Evolutionary conservation across 306 rosid genomes (phyloP).

Genomic region (Astragalus glycyphyllos): DNA sequence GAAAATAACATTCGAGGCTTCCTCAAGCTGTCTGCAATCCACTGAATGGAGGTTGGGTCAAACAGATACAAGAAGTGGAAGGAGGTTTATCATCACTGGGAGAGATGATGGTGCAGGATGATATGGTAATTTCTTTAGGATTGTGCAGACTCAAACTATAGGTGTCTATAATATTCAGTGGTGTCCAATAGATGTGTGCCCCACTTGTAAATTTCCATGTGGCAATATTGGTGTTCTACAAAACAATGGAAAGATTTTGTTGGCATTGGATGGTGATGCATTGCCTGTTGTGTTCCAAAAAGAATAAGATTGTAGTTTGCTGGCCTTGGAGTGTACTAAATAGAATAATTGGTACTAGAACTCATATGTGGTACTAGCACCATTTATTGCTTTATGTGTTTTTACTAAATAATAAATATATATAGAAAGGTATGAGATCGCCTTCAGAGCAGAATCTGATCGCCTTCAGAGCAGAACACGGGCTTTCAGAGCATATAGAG

Average conservation of each 20-base stretch:
- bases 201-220: conserved; percentile 50
- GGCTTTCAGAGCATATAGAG: too few relatives aligned
- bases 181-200: conserved; percentile 67
- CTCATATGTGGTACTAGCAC: too few relatives aligned
- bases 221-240: conserved; percentile 51
- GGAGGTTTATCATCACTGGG: conserved; percentile 50
- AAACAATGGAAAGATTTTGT: conserved; percentile 55
- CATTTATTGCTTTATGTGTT: too few relatives aligned
- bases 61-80: background rate
- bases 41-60: conserved; percentile 53
- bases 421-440: too few relatives aligned
- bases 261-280: conserved; percentile 43
- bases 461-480: too few relatives aligned
- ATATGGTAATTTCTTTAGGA: conserved; percentile 46
- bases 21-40: conserved; percentile 32
- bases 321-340: too few relatives aligned
- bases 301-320: background rate
- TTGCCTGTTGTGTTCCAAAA: conserved; percentile 36
- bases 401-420: too few relatives aligned
- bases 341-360: too few relatives aligned
- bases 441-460: too few relatives aligned
- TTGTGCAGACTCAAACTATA: background rate
- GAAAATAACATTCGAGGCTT: conserved; percentile 40
- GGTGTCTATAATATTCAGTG: conserved; percentile 51
- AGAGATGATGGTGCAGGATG: background rate